Percentiles rank a stretch among this genome's conserved stretches.
Conservation (phyloP, 192 early-diverging fungal genomes). For the Coemansia sp. region DNA sequence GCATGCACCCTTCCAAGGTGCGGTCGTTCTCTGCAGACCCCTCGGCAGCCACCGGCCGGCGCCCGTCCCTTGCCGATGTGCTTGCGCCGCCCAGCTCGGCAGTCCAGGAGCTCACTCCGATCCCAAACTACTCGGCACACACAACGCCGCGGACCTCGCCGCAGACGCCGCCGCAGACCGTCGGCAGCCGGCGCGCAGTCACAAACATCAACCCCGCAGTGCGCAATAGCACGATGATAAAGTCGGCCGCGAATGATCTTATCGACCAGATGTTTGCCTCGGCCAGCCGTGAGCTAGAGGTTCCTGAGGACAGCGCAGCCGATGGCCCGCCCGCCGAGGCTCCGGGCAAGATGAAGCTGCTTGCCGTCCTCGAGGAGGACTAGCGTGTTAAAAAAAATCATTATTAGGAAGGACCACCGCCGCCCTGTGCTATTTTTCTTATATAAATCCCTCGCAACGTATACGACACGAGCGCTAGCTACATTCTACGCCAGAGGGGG, state of each 20-base stretch:
- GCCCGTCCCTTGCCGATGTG: constrained; percentile 44
- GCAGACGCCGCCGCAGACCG: constrained; percentile 12
- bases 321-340: not conserved
- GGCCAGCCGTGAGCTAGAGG: constrained; percentile 35
- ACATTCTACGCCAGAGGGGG: too few relatives aligned
- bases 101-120: constrained; percentile 19
- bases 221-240: constrained; percentile 43
- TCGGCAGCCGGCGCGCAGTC: constrained; percentile 11
- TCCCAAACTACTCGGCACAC: constrained; percentile 10
- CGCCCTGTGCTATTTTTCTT: too few relatives aligned
- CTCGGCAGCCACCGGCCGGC: constrained; percentile 17
- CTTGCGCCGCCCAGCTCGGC: constrained; percentile 39
- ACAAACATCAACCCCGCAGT: constrained; percentile 1
- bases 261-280: constrained; percentile 52
- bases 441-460: too few relatives aligned
- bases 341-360: constrained; percentile 3
- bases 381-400: too few relatives aligned
- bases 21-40: constrained; percentile 43
- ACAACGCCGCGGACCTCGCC: constrained; percentile 30
- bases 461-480: too few relatives aligned
- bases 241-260: constrained; percentile 31
- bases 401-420: not conserved
- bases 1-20: constrained; percentile 8
- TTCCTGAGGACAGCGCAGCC: not conserved
- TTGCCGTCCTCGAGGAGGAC: constrained; percentile 40